Evolutionary conservation across 768 basidiomycete species (phyloP).

Genomic region (Leucocoprinus sp.): DNA sequence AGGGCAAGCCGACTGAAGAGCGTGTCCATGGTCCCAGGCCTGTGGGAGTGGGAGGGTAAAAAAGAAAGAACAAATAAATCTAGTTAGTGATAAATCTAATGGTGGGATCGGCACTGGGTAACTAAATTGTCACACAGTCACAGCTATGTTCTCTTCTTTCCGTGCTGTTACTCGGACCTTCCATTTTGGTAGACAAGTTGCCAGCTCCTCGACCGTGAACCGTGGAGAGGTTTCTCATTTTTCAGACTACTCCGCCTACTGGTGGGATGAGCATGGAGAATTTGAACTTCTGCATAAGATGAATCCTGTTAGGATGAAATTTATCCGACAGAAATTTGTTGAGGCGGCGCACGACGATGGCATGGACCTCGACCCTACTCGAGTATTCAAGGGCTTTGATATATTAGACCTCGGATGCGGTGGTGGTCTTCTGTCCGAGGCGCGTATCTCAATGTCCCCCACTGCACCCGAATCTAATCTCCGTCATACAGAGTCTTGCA

Average conservation of each 20-base stretch:
- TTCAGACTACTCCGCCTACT: conserved; percentile 78
- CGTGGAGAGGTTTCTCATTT: conserved; percentile 81
- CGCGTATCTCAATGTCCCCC: conserved; percentile 22
- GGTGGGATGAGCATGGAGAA: conserved; percentile 96
- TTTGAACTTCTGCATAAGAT: conserved; percentile 84
- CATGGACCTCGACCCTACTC: conserved; percentile 22
- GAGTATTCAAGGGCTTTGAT: conserved; percentile 53
- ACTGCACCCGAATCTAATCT: not conserved
- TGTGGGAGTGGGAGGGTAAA: conserved; percentile 7
- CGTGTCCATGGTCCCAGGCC: conserved; percentile 11
- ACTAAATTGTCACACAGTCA: conserved; percentile 1
- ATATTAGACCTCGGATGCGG: conserved; percentile 94
- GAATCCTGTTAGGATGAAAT: conserved; percentile 86
- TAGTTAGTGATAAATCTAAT: conserved; percentile 2
- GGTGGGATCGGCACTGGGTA: not conserved
- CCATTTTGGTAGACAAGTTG: conserved; percentile 6
- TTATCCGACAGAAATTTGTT: conserved; percentile 68
- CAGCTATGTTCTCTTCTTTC: conserved; percentile 9
- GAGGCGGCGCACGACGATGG: conserved; percentile 55
- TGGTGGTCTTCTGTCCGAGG: conserved; percentile 90
- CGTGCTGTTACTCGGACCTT: conserved; percentile 4
- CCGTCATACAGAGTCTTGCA: conserved; percentile 59
- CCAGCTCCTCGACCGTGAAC: conserved; percentile 44
- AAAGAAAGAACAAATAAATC: not conserved
- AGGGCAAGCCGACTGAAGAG: conserved; percentile 9